Conservation (phyloP, 2,329 filamentous ascomycete genomes). For the Penicillium vulpinum region DNA sequence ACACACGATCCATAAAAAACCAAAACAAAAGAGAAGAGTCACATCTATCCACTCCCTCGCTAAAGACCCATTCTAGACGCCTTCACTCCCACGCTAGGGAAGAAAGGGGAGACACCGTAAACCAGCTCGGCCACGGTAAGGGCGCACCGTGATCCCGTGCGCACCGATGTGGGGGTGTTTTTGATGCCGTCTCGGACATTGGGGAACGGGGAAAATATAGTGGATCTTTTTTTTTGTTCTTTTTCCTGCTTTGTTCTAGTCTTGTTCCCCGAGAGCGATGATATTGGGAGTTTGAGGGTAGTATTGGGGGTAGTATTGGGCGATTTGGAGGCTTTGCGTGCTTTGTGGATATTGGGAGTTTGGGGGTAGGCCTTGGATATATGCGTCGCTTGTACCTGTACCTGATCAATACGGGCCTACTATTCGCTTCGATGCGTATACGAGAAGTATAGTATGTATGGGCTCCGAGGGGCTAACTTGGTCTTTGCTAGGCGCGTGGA, state of each 20-base stretch:
- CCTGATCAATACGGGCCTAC: neutral
- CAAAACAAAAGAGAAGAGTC: neutral
- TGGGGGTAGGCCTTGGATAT: no score
- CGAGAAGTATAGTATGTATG: no score
- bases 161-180: constrained; percentile 4
- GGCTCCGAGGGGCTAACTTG: neutral
- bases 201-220: neutral
- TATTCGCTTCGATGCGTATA: no score
- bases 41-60: neutral
- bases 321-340: neutral
- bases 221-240: neutral
- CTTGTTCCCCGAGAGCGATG: no score
- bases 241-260: neutral
- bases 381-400: neutral
- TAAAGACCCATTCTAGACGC: constrained; percentile 2
- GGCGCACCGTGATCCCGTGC: constrained; percentile 1
- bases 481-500: neutral
- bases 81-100: neutral
- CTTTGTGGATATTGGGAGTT: no score
- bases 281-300: neutral
- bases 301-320: neutral
- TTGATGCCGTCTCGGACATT: neutral
- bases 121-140: neutral
- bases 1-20: neutral
- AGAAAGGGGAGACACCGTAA: neutral